Evolutionary conservation across 768 basidiomycete genomes (phyloP), one percentile per base, ranked within the genome.

Genomic region (Lentinula edodes): DNA sequence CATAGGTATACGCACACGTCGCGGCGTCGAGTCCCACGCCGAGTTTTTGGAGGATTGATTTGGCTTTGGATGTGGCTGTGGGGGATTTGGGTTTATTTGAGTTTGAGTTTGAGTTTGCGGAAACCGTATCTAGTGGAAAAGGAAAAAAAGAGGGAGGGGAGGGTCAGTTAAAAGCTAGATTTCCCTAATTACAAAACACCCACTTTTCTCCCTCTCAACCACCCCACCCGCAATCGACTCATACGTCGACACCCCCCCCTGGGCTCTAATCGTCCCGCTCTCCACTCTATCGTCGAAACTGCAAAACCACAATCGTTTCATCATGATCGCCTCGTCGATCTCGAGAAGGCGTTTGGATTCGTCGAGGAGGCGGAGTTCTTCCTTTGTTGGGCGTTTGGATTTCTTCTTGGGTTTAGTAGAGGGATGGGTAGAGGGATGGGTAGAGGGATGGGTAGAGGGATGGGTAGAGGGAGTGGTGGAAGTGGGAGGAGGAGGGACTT

Each of bases 1-100:
- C 58, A 59, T 59, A 59, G 15, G 58, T 59, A 32, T 59, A 59
- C 58, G 45, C 58, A 51, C 45, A 59, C 23, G 58, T 59, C 1
- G 58, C 58, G 5, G 58, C 58, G 38, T 56, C 55, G 10, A 32
- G 9, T 6, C 55, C 38, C 3, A 43, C 20, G 2, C 55, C 55
- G 2, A 41, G 15, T 13, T 6, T 3, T 2, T 42, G 8, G n/a
- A 16, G 5, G 3, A 41, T 15, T 0, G 38, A 12, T 8, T 41
- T 54, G 3, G 53, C 0, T 54, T 41, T 54, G 6, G 15, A 18
- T n/a, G 16, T 28, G 16, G 41, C 5, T 10, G n/a, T n/a, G n/a
- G n/a, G n/a, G n/a, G 39, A 15, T 9, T 38, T 10, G 10, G 15
- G 9, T 20, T 18, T 42, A 9, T 42, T 10, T 5, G 38, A 1